phyloP scores from a whole-genome alignment of 2,329 filamentous ascomycete genomes.

The Pseudogymnoascus sp. region DNA sequence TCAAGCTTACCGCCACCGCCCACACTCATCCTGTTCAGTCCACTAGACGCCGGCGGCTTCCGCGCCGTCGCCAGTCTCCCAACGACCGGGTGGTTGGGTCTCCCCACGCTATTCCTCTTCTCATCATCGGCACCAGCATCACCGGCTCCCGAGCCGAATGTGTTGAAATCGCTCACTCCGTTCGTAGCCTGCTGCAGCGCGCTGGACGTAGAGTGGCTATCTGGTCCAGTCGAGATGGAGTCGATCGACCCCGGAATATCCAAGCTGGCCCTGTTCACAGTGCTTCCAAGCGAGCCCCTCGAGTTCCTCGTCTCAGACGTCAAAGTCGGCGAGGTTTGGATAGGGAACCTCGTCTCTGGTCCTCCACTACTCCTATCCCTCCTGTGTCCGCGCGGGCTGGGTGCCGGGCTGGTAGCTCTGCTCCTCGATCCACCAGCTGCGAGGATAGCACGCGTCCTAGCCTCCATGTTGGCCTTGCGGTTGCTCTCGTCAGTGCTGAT shows the following conservation, averaged over 20 bases:
- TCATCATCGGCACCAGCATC: slow-evolving; percentile 29
- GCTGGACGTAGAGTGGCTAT: neutral
- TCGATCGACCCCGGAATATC: slow-evolving; percentile 57
- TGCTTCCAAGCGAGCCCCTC: slow-evolving; percentile 26
- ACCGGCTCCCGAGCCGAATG: neutral
- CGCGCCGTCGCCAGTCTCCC: slow-evolving; percentile 38
- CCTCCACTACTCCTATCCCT: slow-evolving; percentile 72
- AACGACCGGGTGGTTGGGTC: slow-evolving; percentile 42
- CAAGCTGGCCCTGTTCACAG: slow-evolving; percentile 54
- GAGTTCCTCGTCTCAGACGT: slow-evolving; percentile 36
- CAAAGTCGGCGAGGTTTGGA: slow-evolving; percentile 57
- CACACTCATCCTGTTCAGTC: slow-evolving; percentile 26
- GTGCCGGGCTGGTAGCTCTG: slow-evolving; percentile 67
- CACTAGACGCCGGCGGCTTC: slow-evolving; percentile 27
- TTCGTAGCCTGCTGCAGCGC: slow-evolving; percentile 21
- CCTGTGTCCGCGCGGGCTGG: slow-evolving; percentile 55
- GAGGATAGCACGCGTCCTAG: slow-evolving; percentile 75
- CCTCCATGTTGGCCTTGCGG: slow-evolving; percentile 87
- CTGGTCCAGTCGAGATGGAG: neutral
- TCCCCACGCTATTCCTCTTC: slow-evolving; percentile 60
- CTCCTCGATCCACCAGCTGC: slow-evolving; percentile 51
- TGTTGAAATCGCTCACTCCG: slow-evolving; percentile 10
- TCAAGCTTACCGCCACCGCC: slow-evolving; percentile 30
- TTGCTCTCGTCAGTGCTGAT: slow-evolving; percentile 95
- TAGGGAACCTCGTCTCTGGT: slow-evolving; percentile 75